Evolutionary conservation across 768 basidiomycete genomes (phyloP).

Genomic region (Mrakia blollopis): DNA sequence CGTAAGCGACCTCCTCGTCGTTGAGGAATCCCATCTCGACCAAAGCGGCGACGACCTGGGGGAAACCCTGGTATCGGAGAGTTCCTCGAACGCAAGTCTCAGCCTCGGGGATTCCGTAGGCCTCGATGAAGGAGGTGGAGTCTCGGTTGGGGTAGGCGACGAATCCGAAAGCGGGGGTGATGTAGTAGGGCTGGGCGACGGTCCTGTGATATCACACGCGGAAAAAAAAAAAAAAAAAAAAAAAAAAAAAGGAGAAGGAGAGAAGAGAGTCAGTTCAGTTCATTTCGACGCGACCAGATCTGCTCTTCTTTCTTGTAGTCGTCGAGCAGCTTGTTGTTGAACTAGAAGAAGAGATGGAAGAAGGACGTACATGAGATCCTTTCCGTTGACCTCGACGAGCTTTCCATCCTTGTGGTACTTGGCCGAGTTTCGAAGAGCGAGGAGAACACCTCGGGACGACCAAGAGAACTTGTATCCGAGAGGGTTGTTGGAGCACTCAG

Average conservation of each 20-base stretch:
- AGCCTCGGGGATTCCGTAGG: slow-evolving; percentile 87
- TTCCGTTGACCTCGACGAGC: slow-evolving; percentile 63
- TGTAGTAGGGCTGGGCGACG: slow-evolving; percentile 89
- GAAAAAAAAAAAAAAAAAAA: too few relatives aligned
- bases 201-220: neutral
- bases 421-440: slow-evolving; percentile 86
- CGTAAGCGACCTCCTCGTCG: slow-evolving; percentile 68
- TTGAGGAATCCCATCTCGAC: slow-evolving; percentile 85
- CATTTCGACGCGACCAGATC: neutral
- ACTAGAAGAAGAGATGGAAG: neutral
- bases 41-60: slow-evolving; percentile 81
- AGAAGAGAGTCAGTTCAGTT: neutral
- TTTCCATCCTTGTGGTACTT: slow-evolving; percentile 67
- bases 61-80: slow-evolving; percentile 92
- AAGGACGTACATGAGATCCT: slow-evolving; percentile 67
- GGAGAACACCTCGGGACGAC: slow-evolving; percentile 92
- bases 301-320: neutral
- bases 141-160: slow-evolving; percentile 97
- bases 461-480: slow-evolving; percentile 99
- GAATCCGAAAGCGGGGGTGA: slow-evolving; percentile 91
- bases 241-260: neutral
- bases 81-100: slow-evolving; percentile 90
- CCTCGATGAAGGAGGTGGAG: slow-evolving; percentile 82
- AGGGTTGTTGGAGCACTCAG: slow-evolving; percentile 84
- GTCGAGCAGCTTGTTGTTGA: too few relatives aligned